These are phyloP conservation scores for Candida khao-thaluensis DNA, from an alignment of 805 yeast species.

Conservation along the genomic window DNA sequence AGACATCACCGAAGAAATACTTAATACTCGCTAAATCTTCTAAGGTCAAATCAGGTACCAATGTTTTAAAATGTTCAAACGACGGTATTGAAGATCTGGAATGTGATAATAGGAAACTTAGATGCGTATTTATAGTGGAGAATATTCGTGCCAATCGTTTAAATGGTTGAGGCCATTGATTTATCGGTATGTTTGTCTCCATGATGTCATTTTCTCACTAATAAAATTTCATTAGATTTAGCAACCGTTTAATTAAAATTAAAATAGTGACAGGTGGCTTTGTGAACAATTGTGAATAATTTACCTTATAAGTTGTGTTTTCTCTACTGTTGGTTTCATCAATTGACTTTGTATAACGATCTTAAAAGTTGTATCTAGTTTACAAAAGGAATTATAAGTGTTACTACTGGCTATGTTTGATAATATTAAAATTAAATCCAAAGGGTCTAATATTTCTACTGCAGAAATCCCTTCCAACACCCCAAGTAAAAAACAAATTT, in stretches of 20 bases:
- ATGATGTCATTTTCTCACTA: conserved; percentile 1
- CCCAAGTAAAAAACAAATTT: conserved; percentile 45
- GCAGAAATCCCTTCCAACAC: conserved; percentile 27
- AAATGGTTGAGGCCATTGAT: conserved; percentile 15
- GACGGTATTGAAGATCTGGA: conserved; percentile 34
- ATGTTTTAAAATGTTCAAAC: conserved; percentile 28
- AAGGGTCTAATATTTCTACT: conserved; percentile 15
- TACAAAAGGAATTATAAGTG: too few relatives aligned
- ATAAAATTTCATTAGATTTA: neutral
- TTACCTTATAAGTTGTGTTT: too few relatives aligned
- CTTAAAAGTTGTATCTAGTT: too few relatives aligned
- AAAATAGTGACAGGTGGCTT: too few relatives aligned
- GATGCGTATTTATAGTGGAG: conserved; percentile 34
- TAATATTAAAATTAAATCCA: conserved; percentile 32
- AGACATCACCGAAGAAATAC: conserved; percentile 60
- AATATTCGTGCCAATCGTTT: conserved; percentile 21
- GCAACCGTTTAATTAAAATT: conserved; percentile 6
- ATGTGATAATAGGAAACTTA: conserved; percentile 40
- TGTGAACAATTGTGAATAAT: too few relatives aligned
- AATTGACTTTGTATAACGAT: too few relatives aligned
- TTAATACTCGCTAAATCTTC: conserved; percentile 66
- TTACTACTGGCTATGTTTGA: too few relatives aligned
- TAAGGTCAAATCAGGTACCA: conserved; percentile 31
- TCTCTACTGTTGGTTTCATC: too few relatives aligned
- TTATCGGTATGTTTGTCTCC: neutral